A percentile compares a stretch with the other conserved stretches of the same genome.
Conservation (phyloP, 176 grass and related monocot species). For the Avena insularis region DNA sequence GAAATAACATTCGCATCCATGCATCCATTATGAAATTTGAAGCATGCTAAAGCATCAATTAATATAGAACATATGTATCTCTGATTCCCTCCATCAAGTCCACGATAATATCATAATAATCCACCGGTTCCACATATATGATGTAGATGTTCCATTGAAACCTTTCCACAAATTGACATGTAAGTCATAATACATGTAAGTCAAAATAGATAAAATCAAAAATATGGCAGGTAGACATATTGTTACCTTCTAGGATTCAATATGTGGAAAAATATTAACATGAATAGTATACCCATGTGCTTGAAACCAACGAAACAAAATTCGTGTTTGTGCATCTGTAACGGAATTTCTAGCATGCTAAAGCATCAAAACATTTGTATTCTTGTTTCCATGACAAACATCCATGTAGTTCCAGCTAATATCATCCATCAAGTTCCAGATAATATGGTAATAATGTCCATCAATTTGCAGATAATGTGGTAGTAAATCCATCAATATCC, state of each 20-base stretch:
- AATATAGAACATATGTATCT: neutral
- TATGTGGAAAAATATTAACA: neutral
- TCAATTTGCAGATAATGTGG: neutral
- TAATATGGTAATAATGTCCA: neutral
- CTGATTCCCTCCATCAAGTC: conserved; percentile 16
- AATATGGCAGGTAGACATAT: neutral
- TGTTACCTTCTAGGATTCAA: neutral
- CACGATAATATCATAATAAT: neutral
- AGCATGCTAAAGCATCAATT: conserved; percentile 3
- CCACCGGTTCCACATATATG: neutral
- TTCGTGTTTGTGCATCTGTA: neutral
- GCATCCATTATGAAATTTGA: neutral
- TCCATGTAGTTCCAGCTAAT: neutral
- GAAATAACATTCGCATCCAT: neutral
- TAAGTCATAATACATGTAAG: neutral
- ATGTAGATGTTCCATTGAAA: conserved; percentile 8
- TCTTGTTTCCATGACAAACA: neutral
- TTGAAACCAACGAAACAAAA: neutral
- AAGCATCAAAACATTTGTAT: neutral
- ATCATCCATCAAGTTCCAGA: neutral
- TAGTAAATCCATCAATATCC: neutral
- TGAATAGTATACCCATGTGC: neutral
- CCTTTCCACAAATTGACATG: neutral
- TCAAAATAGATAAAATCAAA: neutral
- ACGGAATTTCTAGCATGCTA: neutral